A percentile compares a stretch with the other conserved stretches of the same genome.
phyloP scores from a whole-genome alignment of 768 basidiomycete species.

The Auriculariales sp. region DNA sequence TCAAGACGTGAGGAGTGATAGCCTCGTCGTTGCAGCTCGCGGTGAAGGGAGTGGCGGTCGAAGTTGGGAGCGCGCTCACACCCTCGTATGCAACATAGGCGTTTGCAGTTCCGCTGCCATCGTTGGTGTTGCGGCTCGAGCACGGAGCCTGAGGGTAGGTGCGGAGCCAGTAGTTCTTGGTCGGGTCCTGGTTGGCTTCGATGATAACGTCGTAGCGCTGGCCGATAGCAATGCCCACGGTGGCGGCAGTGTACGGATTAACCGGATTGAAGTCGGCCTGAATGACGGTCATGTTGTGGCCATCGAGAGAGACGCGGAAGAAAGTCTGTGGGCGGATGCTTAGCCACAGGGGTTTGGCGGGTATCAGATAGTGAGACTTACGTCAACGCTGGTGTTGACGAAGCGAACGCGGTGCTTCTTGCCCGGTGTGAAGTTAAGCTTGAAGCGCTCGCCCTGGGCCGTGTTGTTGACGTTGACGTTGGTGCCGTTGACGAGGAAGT shows the following conservation, averaged over 20 bases:
- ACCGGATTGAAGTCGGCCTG: background rate
- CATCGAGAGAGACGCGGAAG: slow-evolving; percentile 1
- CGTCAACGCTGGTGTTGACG: slow-evolving; percentile 2
- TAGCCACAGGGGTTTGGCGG: too few relatives aligned
- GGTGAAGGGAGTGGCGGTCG: background rate
- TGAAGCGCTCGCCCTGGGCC: background rate
- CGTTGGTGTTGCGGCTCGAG: background rate
- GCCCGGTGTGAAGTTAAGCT: slow-evolving; percentile 1
- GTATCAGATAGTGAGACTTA: too few relatives aligned
- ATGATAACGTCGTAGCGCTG: slow-evolving; percentile 4
- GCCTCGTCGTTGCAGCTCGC: background rate
- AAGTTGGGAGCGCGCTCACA: background rate
- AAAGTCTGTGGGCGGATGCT: too few relatives aligned
- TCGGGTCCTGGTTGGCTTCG: slow-evolving; percentile 1
- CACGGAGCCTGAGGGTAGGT: background rate
- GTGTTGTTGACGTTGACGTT: background rate
- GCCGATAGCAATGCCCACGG: background rate
- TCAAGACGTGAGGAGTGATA: background rate
- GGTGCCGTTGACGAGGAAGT: background rate
- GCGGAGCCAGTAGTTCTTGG: slow-evolving; percentile 1
- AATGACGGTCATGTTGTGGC: slow-evolving; percentile 3
- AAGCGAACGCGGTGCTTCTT: slow-evolving; percentile 3
- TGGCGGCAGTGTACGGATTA: background rate
- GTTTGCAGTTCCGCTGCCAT: background rate
- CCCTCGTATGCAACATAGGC: background rate